Evolutionary conservation across 169 alveolate genomes (phyloP).

Genomic region (Eimeria acervulina): DNA sequence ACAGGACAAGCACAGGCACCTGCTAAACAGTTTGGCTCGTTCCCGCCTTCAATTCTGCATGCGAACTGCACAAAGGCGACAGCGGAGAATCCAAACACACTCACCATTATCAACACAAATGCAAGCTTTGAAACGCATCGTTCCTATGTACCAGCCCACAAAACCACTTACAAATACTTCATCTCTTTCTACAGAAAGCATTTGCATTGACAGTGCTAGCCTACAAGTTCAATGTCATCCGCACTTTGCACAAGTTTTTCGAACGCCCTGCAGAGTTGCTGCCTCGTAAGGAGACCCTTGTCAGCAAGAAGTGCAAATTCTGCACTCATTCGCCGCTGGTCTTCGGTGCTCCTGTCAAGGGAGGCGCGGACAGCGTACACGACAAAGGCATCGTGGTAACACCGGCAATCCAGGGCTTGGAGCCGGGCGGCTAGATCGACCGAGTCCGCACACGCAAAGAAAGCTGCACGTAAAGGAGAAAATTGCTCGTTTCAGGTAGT

Average conservation of each 20-base stretch:
- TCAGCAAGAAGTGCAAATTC: slow-evolving; percentile 79
- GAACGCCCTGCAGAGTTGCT: slow-evolving; percentile 78
- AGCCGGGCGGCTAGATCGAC: slow-evolving; percentile 63
- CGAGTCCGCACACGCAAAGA: slow-evolving; percentile 56
- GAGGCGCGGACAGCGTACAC: slow-evolving; percentile 78
- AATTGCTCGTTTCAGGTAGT: neutral
- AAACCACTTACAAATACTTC: neutral
- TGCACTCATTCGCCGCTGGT: slow-evolving; percentile 76
- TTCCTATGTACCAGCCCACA: neutral
- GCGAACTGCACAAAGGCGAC: neutral
- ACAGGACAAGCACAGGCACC: neutral
- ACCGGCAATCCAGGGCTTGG: slow-evolving; percentile 69
- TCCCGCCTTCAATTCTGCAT: neutral
- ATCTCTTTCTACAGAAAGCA: neutral
- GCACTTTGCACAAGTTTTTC: slow-evolving; percentile 80
- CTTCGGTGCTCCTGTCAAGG: slow-evolving; percentile 75
- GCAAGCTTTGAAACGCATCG: neutral
- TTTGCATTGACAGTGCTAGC: neutral
- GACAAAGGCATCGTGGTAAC: slow-evolving; percentile 73
- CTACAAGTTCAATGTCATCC: slow-evolving; percentile 71
- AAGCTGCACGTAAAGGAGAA: slow-evolving; percentile 37
- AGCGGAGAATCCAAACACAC: neutral
- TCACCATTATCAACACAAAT: neutral
- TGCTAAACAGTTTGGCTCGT: neutral
- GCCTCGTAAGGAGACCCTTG: slow-evolving; percentile 68